Conservation (phyloP, 768 basidiomycete genomes). For the Paxillus ammoniavirescens region DNA sequence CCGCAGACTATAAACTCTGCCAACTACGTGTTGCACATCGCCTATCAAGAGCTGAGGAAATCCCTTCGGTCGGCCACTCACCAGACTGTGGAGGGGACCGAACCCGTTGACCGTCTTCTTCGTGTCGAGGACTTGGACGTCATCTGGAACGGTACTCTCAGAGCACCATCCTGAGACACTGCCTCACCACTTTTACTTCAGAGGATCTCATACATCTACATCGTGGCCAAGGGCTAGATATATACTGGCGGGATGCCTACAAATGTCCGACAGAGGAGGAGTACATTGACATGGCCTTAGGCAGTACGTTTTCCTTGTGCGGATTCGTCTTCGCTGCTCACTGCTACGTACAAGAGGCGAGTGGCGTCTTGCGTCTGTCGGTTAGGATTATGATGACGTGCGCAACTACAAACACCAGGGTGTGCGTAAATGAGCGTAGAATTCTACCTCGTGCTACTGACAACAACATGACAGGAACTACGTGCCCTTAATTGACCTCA, state of each 20-base stretch:
- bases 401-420: conserved; percentile 50
- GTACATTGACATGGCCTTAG: conserved; percentile 90
- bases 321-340: not conserved
- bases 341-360: conserved; percentile 63
- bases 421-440: conserved; percentile 39
- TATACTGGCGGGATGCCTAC: conserved; percentile 86
- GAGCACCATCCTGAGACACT: conserved; percentile 1
- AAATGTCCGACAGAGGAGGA: conserved; percentile 89
- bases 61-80: conserved; percentile 2
- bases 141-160: conserved; percentile 62
- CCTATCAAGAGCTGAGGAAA: conserved; percentile 71
- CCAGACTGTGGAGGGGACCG: not conserved
- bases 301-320: conserved; percentile 61
- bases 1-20: conserved; percentile 94
- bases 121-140: conserved; percentile 52
- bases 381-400: conserved; percentile 96
- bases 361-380: conserved; percentile 84
- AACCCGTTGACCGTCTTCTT: conserved; percentile 19
- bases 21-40: conserved; percentile 92
- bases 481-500: conserved; percentile 82
- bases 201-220: conserved; percentile 75
- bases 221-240: conserved; percentile 87
- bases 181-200: not conserved
- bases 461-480: conserved; percentile 57
- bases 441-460: not conserved